Percentiles rank a stretch among this genome's conserved stretches.
phyloP scores from a whole-genome alignment of 768 basidiomycete species.

The Tricholoma sp. region DNA sequence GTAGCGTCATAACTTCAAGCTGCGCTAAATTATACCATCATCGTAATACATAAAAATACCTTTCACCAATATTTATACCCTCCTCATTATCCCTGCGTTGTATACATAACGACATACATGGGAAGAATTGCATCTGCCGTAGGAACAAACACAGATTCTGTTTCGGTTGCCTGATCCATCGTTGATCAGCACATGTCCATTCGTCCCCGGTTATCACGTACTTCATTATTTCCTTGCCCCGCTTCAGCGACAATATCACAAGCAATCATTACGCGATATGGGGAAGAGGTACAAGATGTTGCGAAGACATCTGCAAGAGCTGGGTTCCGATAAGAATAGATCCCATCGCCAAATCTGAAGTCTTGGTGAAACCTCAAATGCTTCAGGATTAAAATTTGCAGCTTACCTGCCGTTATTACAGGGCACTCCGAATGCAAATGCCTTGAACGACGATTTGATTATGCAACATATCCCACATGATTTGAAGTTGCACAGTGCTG shows the following conservation, averaged over 20 bases:
- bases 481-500: constrained; percentile 46
- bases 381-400: neutral
- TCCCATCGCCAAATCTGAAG: constrained; percentile 52
- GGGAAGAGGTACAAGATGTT: constrained; percentile 64
- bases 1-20: constrained; percentile 30
- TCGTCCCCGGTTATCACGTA: neutral
- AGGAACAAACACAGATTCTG: constrained; percentile 49
- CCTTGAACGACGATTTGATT: constrained; percentile 50
- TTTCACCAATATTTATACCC: neutral
- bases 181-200: constrained; percentile 7
- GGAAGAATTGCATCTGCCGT: constrained; percentile 44
- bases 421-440: constrained; percentile 51
- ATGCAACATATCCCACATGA: constrained; percentile 65
- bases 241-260: constrained; percentile 48
- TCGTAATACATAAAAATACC: neutral
- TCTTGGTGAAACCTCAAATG: neutral
- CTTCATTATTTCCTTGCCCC: constrained; percentile 14
- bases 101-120: neutral
- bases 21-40: constrained; percentile 10
- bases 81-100: neutral
- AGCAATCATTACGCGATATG: constrained; percentile 61
- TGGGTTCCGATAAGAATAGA: constrained; percentile 63
- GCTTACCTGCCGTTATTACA: constrained; percentile 53
- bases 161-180: constrained; percentile 34
- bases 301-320: constrained; percentile 54